Evolutionary conservation across 495 filamentous ascomycete genomes (phyloP), one percentile per base, ranked within the genome.

Genomic region (Neurospora sp.): DNA sequence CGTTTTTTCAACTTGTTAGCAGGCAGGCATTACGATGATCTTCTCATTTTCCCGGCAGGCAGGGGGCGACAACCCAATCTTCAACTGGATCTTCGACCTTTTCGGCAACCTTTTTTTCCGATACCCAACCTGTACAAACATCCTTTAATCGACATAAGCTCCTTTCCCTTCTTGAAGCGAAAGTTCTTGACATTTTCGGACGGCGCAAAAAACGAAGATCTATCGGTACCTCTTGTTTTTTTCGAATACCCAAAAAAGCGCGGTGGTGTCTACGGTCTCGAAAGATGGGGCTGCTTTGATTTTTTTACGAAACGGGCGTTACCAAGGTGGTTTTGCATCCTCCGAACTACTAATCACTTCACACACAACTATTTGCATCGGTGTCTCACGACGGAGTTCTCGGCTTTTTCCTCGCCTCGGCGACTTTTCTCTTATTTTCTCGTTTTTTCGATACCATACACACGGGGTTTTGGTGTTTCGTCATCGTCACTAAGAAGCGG

Each of bases 51-150:
- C 74, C 75, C 71, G 74, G 76, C 77, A 79, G 81, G 77, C 81
- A 74, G 73, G 78, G 54, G 76, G 72, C 73, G 72, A 77, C 73
- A 77, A 74, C 40, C 69, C 69, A 69, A 44, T 69, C 38, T 48
- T 71, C 77, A 75, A 77, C 77, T 78, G 75, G 78, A 75, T 77
- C 71, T 73, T 79, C 77, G 80, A 78, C 79, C 75, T 77, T 72
- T 70, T 74, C 73, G 78, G 71, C 75, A 71, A 75, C 71, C 41
- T 70, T 69, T 39, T 9, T 9, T 39, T 46, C 59, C 75, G 72
- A 77, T 73, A 75, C 71, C 71, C 74, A 74, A 77, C 74, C 78
- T 81, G 81, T 81, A 81, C 78, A 82, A 81, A 81, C 72, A 72
- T 69, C 73, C 74, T 76, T 75, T 78, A 77, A 77, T 79, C 79